Evolutionary conservation across 192 early-diverging fungal genomes (phyloP).

Genomic region (Backusella macrospora): DNA sequence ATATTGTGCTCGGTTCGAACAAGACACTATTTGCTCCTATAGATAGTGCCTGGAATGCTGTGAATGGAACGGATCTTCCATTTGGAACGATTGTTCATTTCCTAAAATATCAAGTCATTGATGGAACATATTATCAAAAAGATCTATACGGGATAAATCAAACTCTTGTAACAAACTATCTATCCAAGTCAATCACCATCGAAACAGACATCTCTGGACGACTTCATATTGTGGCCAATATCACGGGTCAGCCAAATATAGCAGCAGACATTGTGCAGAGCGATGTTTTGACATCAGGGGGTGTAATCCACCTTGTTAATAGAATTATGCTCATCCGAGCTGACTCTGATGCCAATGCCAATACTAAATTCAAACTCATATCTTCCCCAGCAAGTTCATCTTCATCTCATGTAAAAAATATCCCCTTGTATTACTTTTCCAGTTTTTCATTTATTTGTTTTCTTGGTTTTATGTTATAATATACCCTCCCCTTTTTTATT

Average conservation of each 20-base stretch:
- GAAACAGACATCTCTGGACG: background rate
- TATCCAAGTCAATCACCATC: background rate
- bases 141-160: background rate
- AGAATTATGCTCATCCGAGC: conserved; percentile 4
- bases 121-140: conserved; percentile 14
- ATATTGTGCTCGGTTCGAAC: background rate
- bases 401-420: conserved; percentile 6
- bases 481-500: too few species aligned
- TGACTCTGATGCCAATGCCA: background rate
- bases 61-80: conserved; percentile 7
- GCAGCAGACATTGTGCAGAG: conserved; percentile 15
- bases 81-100: conserved; percentile 21
- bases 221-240: background rate
- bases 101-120: conserved; percentile 17
- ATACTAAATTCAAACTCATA: background rate
- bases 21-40: conserved; percentile 23
- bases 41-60: conserved; percentile 10
- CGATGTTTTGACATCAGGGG: conserved; percentile 24
- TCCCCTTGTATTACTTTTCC: background rate
- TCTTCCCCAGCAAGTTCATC: background rate
- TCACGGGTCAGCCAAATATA: background rate
- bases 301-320: conserved; percentile 19
- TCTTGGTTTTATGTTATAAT: too few species aligned
- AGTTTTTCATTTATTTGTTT: background rate
- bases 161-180: background rate